These are phyloP conservation scores for Sonneratia caseolaris DNA, from an alignment of 345 rosid species.

Conservation along the genomic window DNA sequence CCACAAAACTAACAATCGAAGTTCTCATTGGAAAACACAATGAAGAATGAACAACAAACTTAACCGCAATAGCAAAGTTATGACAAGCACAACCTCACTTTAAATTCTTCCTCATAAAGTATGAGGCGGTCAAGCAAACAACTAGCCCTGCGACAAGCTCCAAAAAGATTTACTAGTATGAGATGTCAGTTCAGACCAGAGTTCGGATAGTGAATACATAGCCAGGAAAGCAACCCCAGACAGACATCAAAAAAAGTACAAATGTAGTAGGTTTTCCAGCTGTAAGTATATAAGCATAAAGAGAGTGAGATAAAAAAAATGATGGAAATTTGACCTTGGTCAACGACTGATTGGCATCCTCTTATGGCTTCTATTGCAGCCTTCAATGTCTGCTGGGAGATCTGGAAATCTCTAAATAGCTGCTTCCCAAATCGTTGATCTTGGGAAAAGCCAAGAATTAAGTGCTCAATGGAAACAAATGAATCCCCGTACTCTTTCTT, in stretches of 20 bases:
- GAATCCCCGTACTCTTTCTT: constrained; percentile 92
- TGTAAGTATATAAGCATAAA: not conserved
- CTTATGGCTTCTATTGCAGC: constrained; percentile 82
- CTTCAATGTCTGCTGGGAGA: constrained; percentile 52
- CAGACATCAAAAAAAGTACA: not conserved
- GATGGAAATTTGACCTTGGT: constrained; percentile 50
- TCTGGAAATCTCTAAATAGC: constrained; percentile 72
- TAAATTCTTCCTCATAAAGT: not conserved
- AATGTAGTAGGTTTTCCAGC: not conserved
- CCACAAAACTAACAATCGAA: not conserved
- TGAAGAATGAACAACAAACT: not conserved
- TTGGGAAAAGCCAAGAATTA: constrained; percentile 71
- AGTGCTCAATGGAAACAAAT: constrained; percentile 88
- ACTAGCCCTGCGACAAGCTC: not conserved
- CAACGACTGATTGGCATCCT: constrained; percentile 94
- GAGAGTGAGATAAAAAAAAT: not conserved
- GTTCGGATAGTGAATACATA: not conserved
- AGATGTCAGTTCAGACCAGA: not conserved
- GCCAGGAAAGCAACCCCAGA: not conserved
- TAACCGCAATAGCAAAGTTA: not conserved
- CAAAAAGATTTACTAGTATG: not conserved
- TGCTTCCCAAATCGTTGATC: constrained; percentile 93
- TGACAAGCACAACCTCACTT: not conserved
- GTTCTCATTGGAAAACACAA: not conserved
- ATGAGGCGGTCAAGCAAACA: not conserved